phyloP scores from a whole-genome alignment of 1,139 yeast species.

The Geotrichum aggregatum region DNA sequence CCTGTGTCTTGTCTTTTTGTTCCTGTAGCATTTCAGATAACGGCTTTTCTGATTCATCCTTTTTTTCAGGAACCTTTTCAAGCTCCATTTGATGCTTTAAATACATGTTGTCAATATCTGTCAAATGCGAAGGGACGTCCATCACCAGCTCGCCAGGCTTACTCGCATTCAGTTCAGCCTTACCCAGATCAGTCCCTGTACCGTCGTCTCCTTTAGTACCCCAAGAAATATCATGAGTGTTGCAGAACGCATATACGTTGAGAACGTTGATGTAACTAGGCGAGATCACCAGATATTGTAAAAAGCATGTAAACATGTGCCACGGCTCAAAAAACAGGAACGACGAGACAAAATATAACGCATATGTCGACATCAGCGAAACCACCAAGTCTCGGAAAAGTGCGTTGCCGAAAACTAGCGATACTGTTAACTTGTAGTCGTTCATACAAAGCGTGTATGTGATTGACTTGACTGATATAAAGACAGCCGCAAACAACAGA shows the following conservation, averaged over 20 bases:
- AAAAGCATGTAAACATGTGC: slow-evolving; percentile 70
- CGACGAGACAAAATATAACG: slow-evolving; percentile 74
- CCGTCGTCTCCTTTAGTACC: slow-evolving; percentile 74
- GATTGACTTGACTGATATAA: slow-evolving; percentile 73
- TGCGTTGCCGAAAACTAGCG: slow-evolving; percentile 54
- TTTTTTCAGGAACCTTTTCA: slow-evolving; percentile 31
- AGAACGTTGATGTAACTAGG: slow-evolving; percentile 76
- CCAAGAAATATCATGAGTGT: slow-evolving; percentile 84
- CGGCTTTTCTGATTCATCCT: slow-evolving; percentile 23
- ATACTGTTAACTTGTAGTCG: slow-evolving; percentile 45
- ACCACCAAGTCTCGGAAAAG: slow-evolving; percentile 80
- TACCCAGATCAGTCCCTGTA: slow-evolving; percentile 61
- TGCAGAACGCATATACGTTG: slow-evolving; percentile 80
- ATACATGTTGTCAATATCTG: slow-evolving; percentile 61
- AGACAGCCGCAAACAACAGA: slow-evolving; percentile 84
- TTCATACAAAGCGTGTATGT: slow-evolving; percentile 42
- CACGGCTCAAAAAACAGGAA: slow-evolving; percentile 70
- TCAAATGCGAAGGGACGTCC: slow-evolving; percentile 59
- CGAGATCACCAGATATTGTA: slow-evolving; percentile 65
- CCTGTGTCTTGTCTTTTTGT: slow-evolving; percentile 40
- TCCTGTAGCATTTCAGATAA: not conserved
- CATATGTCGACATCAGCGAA: slow-evolving; percentile 81
- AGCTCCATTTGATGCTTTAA: slow-evolving; percentile 37
- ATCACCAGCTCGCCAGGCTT: slow-evolving; percentile 55
- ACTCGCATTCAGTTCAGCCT: slow-evolving; percentile 50